A percentile compares a stretch with the other conserved stretches of the same genome.
These are phyloP conservation scores for Marvania coccoides DNA, from an alignment of 139 green algal species.

Conservation along the genomic window DNA sequence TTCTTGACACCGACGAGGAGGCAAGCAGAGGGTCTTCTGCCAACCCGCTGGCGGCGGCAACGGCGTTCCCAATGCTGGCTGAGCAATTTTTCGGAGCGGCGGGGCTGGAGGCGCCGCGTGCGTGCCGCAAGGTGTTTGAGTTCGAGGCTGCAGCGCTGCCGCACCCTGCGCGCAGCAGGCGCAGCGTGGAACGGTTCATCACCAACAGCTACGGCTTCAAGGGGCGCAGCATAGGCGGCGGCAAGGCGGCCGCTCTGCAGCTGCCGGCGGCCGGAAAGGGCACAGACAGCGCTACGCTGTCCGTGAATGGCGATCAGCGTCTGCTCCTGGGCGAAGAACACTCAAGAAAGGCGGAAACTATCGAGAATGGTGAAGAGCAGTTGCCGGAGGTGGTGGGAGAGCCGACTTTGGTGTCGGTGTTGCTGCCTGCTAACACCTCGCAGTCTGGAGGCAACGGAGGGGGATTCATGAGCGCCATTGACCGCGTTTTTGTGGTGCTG, in stretches of 20 bases:
- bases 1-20: conserved; percentile 2
- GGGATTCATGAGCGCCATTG: conserved; percentile 12
- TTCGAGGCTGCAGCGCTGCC: conserved; percentile 24
- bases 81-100: conserved; percentile 15
- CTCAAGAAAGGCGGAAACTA: neutral
- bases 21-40: neutral
- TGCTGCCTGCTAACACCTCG: conserved; percentile 32
- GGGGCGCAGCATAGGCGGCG: neutral
- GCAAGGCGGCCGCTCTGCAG: neutral
- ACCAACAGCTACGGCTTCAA: conserved; percentile 10
- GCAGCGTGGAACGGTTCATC: conserved; percentile 22
- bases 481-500: conserved; percentile 43
- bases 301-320: neutral
- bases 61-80: conserved; percentile 14
- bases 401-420: conserved; percentile 29
- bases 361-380: neutral
- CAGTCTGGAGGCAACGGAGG: conserved; percentile 1
- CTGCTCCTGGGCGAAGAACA: neutral
- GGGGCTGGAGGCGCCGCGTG: conserved; percentile 12
- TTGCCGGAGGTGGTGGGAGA: neutral
- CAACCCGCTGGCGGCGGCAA: conserved; percentile 2
- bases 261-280: neutral
- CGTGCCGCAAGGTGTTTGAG: conserved; percentile 28
- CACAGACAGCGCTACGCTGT: neutral
- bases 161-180: conserved; percentile 4